These are phyloP conservation scores for Pichia sp. DNA, from an alignment of 1,139 yeast genomes.

Conservation along the genomic window DNA sequence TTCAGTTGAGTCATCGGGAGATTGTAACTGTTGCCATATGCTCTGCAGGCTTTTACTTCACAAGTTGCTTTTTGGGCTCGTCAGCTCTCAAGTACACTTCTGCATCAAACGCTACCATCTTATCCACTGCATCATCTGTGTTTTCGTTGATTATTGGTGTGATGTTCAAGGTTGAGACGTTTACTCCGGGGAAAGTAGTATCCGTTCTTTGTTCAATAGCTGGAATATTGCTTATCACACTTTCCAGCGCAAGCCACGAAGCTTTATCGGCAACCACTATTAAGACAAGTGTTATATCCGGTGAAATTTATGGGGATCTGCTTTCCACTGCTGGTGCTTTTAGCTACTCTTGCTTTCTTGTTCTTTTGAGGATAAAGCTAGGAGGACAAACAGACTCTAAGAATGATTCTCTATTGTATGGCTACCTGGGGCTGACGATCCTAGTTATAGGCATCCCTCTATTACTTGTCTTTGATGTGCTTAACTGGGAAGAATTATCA, in stretches of 20 bases:
- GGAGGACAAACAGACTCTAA: conserved; percentile 38
- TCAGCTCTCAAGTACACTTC: conserved; percentile 41
- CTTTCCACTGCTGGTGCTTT: conserved; percentile 42
- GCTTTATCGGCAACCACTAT: neutral
- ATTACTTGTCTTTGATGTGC: conserved; percentile 29
- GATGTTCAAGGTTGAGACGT: conserved; percentile 34
- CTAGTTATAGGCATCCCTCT: conserved; percentile 35
- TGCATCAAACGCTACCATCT: conserved; percentile 46
- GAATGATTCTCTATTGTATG: conserved; percentile 42
- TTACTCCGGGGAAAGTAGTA: conserved; percentile 35
- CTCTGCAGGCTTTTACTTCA: conserved; percentile 36
- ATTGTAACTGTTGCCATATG: conserved; percentile 33
- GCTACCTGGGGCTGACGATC: conserved; percentile 39
- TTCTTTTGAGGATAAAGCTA: conserved; percentile 37
- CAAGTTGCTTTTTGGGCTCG: conserved; percentile 36
- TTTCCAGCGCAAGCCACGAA: no score
- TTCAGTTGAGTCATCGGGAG: conserved; percentile 29
- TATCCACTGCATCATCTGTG: conserved; percentile 45
- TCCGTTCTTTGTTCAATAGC: conserved; percentile 39
- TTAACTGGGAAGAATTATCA: conserved; percentile 35
- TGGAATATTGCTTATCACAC: conserved; percentile 44
- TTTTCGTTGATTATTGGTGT: conserved; percentile 43
- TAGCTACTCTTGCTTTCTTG: conserved; percentile 39
- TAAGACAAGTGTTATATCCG: neutral
- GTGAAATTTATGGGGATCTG: conserved; percentile 39